A percentile compares a stretch with the other conserved stretches of the same genome.
Evolutionary conservation across 108 stramenopile species (phyloP).

Genomic region (Schizochytrium sp.): DNA sequence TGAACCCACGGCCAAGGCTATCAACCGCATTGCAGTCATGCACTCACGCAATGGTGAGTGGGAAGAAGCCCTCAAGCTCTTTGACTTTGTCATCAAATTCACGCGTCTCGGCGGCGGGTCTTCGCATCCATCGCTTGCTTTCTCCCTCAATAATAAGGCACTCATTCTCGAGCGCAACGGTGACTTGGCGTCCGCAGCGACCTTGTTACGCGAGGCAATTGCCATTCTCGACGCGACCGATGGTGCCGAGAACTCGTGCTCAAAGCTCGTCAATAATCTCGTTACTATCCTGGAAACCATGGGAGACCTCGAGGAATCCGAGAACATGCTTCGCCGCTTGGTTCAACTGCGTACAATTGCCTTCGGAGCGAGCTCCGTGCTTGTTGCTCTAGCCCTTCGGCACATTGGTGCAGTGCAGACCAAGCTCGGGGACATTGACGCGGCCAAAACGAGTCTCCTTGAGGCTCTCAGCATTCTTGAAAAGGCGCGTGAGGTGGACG

Average conservation of each 20-base stretch:
- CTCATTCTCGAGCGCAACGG: background rate
- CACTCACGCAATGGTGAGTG: background rate
- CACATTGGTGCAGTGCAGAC: background rate
- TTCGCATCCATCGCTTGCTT: background rate
- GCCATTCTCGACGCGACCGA: background rate
- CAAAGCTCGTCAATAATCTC: background rate
- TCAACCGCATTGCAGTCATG: constrained; percentile 12
- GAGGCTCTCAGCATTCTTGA: background rate
- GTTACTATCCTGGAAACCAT: background rate
- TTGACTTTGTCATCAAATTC: background rate
- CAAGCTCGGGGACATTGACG: background rate
- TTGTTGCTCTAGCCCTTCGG: background rate
- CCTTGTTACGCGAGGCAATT: background rate
- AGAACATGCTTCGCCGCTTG: background rate
- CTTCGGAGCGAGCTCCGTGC: background rate
- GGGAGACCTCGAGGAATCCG: background rate
- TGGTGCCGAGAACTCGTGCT: background rate
- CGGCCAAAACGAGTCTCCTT: background rate
- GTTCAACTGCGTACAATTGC: background rate
- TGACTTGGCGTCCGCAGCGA: background rate
- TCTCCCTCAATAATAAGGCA: background rate
- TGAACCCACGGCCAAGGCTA: background rate
- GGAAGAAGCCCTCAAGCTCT: background rate
- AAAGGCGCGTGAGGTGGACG: background rate
- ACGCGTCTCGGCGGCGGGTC: background rate